Base-by-base conservation (phyloP, 225 moss, liverwort and hornwort genomes). In the Asterella californica region DNA sequence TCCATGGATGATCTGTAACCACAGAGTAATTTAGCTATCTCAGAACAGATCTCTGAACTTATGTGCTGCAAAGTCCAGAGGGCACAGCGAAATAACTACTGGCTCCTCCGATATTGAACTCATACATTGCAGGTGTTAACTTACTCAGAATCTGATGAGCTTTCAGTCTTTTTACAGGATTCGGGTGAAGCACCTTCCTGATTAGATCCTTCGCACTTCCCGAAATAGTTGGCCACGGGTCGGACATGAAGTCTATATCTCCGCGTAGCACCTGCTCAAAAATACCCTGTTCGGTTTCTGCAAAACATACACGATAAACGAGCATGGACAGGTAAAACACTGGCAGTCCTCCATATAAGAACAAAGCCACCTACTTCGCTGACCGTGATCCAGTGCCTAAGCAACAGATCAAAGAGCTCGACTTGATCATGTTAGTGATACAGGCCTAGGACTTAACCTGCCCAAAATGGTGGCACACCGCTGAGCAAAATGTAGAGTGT, bases 211-310 rank as follows among this genome's bases (percentile, higher is more conserved):
- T 85, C 9, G 87, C 87, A 68, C 85, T 88, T 54, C 85, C 87
- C 25, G 87, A 88, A 34, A 88, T 88, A 29, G 78, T 83, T 78
- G 87, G 87, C 87, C 87, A 88, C 6, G 87, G 87, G 25, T 88
- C 87, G 65, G 87, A 83, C 76, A 83, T 80, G 70, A 88, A 88
- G 76, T 88, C 87, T 78, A 88, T 71, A 45, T 88, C 87, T 19
- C 87, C 87, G 19, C 83, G 54, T 17, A 88, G 87, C 34, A 88
- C 87, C 68, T 88, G 87, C 85, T 88, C 87, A 80, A 88, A 88
- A 64, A 88, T 88, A 18, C 87, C 84, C 54, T 88, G 87, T 80
- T 88, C 87, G 29, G 87, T 88, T 75, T 88, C 87, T 88, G 85
- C 66, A 81, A 62, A 83, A 63, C 79, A 70, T 9, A 45, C 19